Conservation (phyloP, 352 stramenopile genomes). For the Globisporangium middletonii region DNA sequence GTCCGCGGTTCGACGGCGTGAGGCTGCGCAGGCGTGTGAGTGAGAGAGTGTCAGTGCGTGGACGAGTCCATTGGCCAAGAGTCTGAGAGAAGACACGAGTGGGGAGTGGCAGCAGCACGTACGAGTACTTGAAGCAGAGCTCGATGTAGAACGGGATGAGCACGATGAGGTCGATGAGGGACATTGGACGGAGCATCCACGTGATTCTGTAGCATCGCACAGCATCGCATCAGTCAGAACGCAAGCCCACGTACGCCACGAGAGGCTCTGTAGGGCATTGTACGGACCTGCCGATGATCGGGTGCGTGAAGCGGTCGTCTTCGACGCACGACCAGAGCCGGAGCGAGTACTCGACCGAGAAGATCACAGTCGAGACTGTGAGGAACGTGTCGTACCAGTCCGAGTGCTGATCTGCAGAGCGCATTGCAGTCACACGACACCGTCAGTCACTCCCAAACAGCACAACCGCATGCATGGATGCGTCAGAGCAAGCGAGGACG, state of each 20-base stretch:
- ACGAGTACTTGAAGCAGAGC: conserved; percentile 64
- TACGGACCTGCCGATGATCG: conserved; percentile 43
- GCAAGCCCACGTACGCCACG: background rate
- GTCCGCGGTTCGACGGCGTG: conserved; percentile 22
- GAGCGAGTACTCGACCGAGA: conserved; percentile 69
- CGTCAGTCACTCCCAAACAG: conserved; percentile 1
- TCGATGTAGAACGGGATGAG: conserved; percentile 79
- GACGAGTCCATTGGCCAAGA: background rate
- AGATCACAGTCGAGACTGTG: conserved; percentile 69
- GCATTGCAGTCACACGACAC: too few relatives aligned
- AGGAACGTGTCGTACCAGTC: conserved; percentile 74
- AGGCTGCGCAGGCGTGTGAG: background rate
- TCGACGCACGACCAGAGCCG: conserved; percentile 81
- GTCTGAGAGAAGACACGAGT: background rate
- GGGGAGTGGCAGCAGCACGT: conserved; percentile 9
- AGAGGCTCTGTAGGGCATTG: background rate
- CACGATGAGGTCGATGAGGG: conserved; percentile 69
- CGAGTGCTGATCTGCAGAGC: conserved; percentile 24
- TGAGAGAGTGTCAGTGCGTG: background rate
- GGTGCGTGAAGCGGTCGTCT: conserved; percentile 52
- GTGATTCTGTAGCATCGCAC: conserved; percentile 28
- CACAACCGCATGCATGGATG: background rate
- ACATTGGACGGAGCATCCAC: conserved; percentile 80
- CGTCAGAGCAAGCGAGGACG: background rate
- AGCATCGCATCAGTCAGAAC: background rate